Evolutionary conservation across 169 alveolate genomes (phyloP).

Genomic region (Plasmodium vinckei): DNA sequence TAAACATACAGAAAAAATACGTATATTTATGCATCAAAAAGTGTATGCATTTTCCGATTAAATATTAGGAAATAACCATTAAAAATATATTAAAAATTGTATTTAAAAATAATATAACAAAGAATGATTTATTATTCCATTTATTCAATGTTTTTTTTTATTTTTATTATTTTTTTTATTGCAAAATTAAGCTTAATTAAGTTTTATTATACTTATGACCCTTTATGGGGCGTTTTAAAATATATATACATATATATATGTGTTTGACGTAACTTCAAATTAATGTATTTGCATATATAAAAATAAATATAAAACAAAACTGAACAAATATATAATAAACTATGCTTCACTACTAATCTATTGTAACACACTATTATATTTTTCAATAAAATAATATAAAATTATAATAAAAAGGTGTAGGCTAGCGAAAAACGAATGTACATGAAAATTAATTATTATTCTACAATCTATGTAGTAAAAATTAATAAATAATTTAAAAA

Average conservation of each 20-base stretch:
- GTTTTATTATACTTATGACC: background rate
- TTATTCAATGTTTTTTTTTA: no score
- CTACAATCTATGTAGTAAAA: background rate
- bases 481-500: conserved; percentile 4
- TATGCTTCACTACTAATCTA: background rate
- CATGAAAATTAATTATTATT: background rate
- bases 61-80: no score
- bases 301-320: background rate
- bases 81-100: no score
- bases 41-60: no score
- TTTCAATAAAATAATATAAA: background rate
- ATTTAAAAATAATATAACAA: no score
- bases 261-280: background rate
- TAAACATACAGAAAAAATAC: no score
- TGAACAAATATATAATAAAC: no score
- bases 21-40: no score
- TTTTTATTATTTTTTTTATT: no score
- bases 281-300: background rate
- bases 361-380: background rate
- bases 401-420: background rate
- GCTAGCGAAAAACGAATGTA: background rate
- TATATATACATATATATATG: background rate
- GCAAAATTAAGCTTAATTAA: background rate
- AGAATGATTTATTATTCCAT: no score
- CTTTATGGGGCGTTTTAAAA: background rate